Evolutionary conservation across 176 grass and related monocot genomes (phyloP), one percentile per base, ranked within the genome.

Genomic region (Cenchrus americanus): DNA sequence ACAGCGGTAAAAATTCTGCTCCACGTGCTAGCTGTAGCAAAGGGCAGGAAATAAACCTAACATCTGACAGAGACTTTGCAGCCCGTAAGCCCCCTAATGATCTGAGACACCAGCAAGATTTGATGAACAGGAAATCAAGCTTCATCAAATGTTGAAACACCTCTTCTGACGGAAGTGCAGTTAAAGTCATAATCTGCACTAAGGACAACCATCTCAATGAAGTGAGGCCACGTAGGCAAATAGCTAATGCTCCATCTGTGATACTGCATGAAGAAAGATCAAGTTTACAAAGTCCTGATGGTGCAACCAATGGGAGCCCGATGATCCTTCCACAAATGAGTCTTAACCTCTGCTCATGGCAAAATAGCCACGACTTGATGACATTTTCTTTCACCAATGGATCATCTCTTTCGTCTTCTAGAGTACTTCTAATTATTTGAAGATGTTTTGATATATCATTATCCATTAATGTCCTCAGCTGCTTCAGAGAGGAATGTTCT

Each of bases 201-300:
- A 76, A n/a, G 0, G 0, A 0, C 5, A 83, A 63, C 0, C 0
- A 1, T 15, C 0, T 7, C 1, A 84, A 6, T 57, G 72, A 84
- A 55, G 72, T 57, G 1, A 77, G 62, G 0, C 63, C 18, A 23
- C 24, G 0, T 15, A 85, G 63, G 40, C 73, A 85, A 22, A 15
- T 1, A 12, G 18, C 50, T 58, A 85, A 34, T 37, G 73, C 64
- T 34, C 6, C 65, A 21, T 78, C 65, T 2, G 83, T 51, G 49
- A 85, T 85, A 26, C 52, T 62, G 24, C 75, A 78, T 0, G 26
- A 49, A 0, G 1, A 60, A 70, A 85, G 74, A 0, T 0, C 0
- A 49, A 77, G 43, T 1, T 0, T 0, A 49, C 5, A 0, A 7
- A 78, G 42, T 24, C 37, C 8, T 9, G 75, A 70, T 4, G 74